Base-by-base conservation (phyloP, 108 stramenopile species). In the Pseudonitzschia pungens region DNA sequence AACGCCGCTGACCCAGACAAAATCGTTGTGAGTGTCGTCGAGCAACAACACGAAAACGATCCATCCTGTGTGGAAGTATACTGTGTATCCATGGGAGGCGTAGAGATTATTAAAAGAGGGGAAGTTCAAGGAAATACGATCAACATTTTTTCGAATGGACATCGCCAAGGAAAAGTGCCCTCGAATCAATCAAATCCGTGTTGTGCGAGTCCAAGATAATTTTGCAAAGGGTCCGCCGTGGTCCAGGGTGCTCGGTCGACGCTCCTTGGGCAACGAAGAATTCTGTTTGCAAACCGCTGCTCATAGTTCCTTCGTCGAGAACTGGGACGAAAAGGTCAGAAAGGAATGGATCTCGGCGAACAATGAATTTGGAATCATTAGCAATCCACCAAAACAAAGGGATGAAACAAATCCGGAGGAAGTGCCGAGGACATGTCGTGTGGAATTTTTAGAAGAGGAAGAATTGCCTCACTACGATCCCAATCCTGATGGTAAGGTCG, bases 251-350 rank as follows among this genome's bases (percentile, higher is more conserved):
- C 76, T 92, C 69, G 80, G 77, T 36, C 79, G 92, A 27, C 87
- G 92, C 62, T 55, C 96, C 29, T 73, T 98, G 65, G 87, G 94
- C 31, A 95, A 97, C 70, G 97, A 99, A 87, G 96, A 99, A 76
- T 99, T 96, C 75, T 99, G 97, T 87, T 90, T 99, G 92, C 95
- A 97, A 79, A 91, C 93, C 51, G 97, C 97, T 90, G 85, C 97
- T 4, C 96, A 97, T 71, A 90, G 86, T 53, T 82, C 89, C 58
- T 95, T 99, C 70, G 79, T 79, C 5, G 52, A 84, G 40, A 73
- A 84, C 24, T 99, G 98, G 98, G 98, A 99, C 74, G 74, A 57
- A 20, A 58, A 76, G 33, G 76, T 87, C 4, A 66, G 88, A 53
- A 24, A 83, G 20, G 85, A 96, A 71, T 98, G 96, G 96, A 75